A percentile compares a stretch with the other conserved stretches of the same genome.
Conservation (phyloP, 257 asterid genomes). For the Solanum rostratum region DNA sequence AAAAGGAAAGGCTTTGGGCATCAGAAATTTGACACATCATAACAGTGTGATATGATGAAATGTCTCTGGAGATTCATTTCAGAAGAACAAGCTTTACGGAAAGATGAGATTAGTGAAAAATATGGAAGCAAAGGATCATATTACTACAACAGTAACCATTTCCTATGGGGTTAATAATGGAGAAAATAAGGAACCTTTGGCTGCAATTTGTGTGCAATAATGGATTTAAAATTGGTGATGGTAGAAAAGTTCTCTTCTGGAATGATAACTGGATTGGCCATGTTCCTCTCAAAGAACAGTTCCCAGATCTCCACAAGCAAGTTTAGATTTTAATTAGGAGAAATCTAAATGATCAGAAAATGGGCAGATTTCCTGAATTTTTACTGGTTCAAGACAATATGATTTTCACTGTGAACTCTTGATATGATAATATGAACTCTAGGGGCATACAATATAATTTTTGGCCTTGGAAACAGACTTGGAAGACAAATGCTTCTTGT, state of each 20-base stretch:
- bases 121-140: not conserved
- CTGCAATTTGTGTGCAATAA: not conserved
- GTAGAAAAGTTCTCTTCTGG: not conserved
- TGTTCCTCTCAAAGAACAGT: not conserved
- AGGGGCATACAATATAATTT: not conserved
- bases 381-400: not conserved
- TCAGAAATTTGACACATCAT: not conserved
- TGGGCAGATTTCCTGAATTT: not conserved
- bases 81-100: not conserved
- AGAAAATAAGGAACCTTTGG: not conserved
- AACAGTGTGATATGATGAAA: not conserved
- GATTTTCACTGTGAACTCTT: not conserved
- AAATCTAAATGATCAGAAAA: not conserved
- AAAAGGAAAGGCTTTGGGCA: not conserved
- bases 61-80: not conserved
- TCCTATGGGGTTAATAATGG: not conserved
- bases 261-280: not conserved
- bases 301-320: not conserved
- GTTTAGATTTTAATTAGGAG: not conserved
- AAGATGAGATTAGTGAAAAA: not conserved
- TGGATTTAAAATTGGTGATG: not conserved
- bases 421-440: not conserved
- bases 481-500: not conserved
- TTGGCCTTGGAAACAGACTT: not conserved
- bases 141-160: not conserved